These are phyloP conservation scores for Diaporthe sp. DNA, from an alignment of 2,329 filamentous ascomycete species.

Conservation along the genomic window DNA sequence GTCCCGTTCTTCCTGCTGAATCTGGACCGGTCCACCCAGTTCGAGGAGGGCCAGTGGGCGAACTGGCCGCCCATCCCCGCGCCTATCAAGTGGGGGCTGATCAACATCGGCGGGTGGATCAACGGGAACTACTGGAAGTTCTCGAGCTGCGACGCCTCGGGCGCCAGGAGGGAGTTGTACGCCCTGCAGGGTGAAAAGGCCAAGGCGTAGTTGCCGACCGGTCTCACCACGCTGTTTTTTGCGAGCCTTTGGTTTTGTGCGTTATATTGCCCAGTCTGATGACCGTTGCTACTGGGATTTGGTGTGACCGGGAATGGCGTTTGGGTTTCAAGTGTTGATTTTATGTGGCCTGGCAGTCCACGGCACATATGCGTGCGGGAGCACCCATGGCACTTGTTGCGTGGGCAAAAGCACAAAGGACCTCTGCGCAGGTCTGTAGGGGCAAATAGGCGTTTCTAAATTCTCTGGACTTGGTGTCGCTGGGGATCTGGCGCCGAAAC, in stretches of 20 bases:
- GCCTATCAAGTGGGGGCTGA: constrained; percentile 70
- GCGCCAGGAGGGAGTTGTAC: constrained; percentile 67
- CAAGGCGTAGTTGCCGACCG: constrained; percentile 19
- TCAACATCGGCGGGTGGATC: constrained; percentile 70
- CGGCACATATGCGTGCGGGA: background rate
- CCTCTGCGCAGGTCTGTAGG: background rate
- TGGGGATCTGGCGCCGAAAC: background rate
- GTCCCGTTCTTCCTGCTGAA: constrained; percentile 77
- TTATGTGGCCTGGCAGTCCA: background rate
- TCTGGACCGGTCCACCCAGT: constrained; percentile 65
- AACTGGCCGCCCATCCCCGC: constrained; percentile 76
- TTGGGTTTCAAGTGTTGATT: background rate
- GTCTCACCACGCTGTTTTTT: constrained; percentile 2
- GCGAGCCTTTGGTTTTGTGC: constrained; percentile 11
- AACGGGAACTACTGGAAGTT: constrained; percentile 75
- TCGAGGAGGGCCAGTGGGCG: constrained; percentile 71
- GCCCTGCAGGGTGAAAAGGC: constrained; percentile 53
- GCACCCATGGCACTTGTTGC: background rate
- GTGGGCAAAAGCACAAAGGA: background rate
- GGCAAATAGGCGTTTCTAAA: background rate
- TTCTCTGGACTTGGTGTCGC: background rate
- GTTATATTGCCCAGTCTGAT: constrained; percentile 19
- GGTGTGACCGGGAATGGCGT: background rate
- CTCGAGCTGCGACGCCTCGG: constrained; percentile 69
- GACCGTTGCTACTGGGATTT: background rate